Evolutionary conservation across 305 asterid species (phyloP), one percentile per base, ranked within the genome.

Genomic region (Fraxinus latifolia): DNA sequence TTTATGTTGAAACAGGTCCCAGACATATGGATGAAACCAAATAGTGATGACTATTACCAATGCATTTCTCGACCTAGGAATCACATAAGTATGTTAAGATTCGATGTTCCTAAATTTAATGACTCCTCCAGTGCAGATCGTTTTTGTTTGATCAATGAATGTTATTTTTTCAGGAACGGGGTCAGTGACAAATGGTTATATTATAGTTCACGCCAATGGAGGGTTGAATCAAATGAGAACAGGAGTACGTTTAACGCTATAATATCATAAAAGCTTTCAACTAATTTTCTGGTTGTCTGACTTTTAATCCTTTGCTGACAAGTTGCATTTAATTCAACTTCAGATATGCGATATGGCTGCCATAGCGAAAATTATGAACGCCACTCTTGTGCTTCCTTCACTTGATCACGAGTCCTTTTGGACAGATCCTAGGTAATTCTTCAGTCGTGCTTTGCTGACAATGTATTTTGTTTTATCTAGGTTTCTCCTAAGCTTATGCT

Each of bases 261-360:
- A 0, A 37, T 25, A 6, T 37, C 50, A 21, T 60, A 9, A 4
- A 42, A 17, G 0, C 8, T 21, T 36, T 53, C 53, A 1, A 72
- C 15, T 1, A 25, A 14, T 37, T 58, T 19, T 58, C 29, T 58
- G 25, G 3, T 58, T 2, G 65, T 58, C 1, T 1, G n/a, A 72
- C 33, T 11, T 77, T 1, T 67, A 4, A 55, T 68, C 32, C 65
- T 15, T 39, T 86, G 75, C 75, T 85, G 12, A 44, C 78, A 7
- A 27, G 53, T 7, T 21, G 65, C 17, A 36, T 36, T 19, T 37
- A 31, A 14, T 65, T 77, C 8, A n/a, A 21, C 8, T 42, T 23
- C 92, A 95, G 98, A 95, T 95, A 87, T 93, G 98, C 78, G 99
- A 95, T 78, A 95, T 95, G 98, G 99, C 93, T 74, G 99, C 99